Evolutionary conservation across 2,329 filamentous ascomycete genomes (phyloP).

Genomic region (Magnaporthiopsis incrustans): DNA sequence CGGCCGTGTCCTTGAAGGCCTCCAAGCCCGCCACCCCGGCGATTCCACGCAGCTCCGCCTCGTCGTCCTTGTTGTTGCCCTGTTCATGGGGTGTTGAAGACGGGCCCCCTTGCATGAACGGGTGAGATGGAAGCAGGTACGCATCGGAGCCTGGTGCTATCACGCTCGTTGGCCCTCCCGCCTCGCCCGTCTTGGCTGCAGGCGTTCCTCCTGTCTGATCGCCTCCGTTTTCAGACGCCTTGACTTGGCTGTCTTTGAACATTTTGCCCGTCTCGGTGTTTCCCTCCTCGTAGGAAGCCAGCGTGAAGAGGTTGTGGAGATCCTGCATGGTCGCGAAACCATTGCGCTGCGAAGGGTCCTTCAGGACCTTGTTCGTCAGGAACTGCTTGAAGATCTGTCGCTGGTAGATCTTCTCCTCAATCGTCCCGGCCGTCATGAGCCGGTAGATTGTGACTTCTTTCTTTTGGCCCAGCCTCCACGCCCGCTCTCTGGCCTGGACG

Average conservation of each 20-base stretch:
- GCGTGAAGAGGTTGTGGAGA: conserved; percentile 82
- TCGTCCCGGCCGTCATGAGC: conserved; percentile 95
- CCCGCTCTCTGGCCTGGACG: conserved; percentile 86
- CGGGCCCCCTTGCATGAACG: conserved; percentile 8
- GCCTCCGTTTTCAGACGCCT: conserved; percentile 26
- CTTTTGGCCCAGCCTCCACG: conserved; percentile 93
- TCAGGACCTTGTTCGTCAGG: conserved; percentile 89
- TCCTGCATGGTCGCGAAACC: conserved; percentile 66
- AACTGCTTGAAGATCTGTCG: conserved; percentile 99
- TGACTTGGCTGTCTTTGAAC: conserved; percentile 81
- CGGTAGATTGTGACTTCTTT: conserved; percentile 93
- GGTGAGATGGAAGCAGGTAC: conserved; percentile 4
- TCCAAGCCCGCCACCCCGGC: conserved; percentile 57
- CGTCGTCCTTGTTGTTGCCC: conserved; percentile 18
- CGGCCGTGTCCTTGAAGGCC: conserved; percentile 38
- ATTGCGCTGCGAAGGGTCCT: conserved; percentile 77
- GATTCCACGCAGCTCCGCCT: conserved; percentile 24
- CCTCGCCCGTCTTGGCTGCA: conserved; percentile 16
- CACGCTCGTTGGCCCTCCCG: neutral
- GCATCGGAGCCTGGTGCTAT: conserved; percentile 5
- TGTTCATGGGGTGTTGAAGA: neutral
- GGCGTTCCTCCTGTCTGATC: neutral
- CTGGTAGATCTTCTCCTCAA: conserved; percentile 99
- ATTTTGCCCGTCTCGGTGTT: conserved; percentile 77
- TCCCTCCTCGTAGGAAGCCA: conserved; percentile 59